Conservation (phyloP, 2,329 filamentous ascomycete species). For the Stachybotrys elegans region DNA sequence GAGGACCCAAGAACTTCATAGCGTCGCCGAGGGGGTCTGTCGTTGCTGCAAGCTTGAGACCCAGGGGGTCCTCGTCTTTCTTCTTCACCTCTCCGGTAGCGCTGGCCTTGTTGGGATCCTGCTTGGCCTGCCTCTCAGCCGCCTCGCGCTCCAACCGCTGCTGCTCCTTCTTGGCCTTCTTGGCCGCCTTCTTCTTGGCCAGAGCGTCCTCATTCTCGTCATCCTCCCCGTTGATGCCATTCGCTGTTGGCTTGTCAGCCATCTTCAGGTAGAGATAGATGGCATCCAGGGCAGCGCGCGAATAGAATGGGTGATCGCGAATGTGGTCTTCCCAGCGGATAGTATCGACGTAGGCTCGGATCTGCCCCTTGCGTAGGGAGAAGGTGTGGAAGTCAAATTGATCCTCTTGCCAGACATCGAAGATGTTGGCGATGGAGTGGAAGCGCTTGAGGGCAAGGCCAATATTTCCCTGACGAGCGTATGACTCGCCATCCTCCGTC, state of each 20-base stretch:
- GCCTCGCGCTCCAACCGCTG: slow-evolving; percentile 66
- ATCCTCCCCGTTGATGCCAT: slow-evolving; percentile 55
- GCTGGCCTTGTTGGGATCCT: slow-evolving; percentile 75
- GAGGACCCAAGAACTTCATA: slow-evolving; percentile 75
- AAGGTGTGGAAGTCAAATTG: slow-evolving; percentile 99
- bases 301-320: slow-evolving; percentile 90
- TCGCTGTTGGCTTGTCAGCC: slow-evolving; percentile 66
- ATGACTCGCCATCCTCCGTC: slow-evolving; percentile 90
- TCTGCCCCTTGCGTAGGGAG: slow-evolving; percentile 92
- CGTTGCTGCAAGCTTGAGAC: slow-evolving; percentile 74
- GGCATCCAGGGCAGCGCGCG: slow-evolving; percentile 74
- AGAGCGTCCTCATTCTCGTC: slow-evolving; percentile 52
- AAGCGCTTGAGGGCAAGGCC: slow-evolving; percentile 90
- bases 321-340: slow-evolving; percentile 91
- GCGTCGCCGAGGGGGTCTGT: slow-evolving; percentile 79
- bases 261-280: slow-evolving; percentile 76
- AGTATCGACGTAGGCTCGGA: slow-evolving; percentile 93
- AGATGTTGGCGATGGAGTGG: slow-evolving; percentile 83
- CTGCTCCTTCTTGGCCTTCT: slow-evolving; percentile 80
- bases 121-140: slow-evolving; percentile 71
- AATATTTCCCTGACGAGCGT: slow-evolving; percentile 73
- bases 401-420: slow-evolving; percentile 96
- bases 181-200: slow-evolving; percentile 80
- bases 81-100: slow-evolving; percentile 69
- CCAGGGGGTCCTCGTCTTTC: slow-evolving; percentile 84